Conservation (phyloP, 2,329 filamentous ascomycete genomes). For the Macrophomina phaseolina region DNA sequence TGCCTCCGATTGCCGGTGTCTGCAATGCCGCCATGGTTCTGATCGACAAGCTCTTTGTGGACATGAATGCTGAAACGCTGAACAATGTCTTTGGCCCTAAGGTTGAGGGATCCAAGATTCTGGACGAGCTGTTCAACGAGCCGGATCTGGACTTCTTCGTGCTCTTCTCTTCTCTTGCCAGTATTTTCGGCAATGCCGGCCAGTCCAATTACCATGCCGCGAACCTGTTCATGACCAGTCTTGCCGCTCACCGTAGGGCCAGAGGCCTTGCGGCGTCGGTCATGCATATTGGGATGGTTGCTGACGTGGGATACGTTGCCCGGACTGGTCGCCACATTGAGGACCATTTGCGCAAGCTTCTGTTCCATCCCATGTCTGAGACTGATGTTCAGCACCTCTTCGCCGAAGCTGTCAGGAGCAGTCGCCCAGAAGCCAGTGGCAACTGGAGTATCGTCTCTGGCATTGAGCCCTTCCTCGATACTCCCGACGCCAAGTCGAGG, state of each 20-base stretch:
- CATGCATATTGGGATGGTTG: conserved; percentile 20
- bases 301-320: conserved; percentile 30
- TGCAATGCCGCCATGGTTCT: conserved; percentile 35
- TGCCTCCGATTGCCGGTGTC: conserved; percentile 32
- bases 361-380: conserved; percentile 48
- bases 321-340: neutral
- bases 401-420: conserved; percentile 57
- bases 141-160: conserved; percentile 55
- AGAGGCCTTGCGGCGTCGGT: conserved; percentile 28
- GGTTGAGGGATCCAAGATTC: conserved; percentile 29
- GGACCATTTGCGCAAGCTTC: neutral
- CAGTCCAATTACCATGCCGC: conserved; percentile 61
- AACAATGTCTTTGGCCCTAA: conserved; percentile 31
- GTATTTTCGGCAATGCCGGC: conserved; percentile 57
- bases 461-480: neutral
- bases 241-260: conserved; percentile 27
- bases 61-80: conserved; percentile 27
- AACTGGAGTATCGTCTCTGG: conserved; percentile 2
- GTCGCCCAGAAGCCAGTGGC: neutral
- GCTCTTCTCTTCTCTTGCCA: conserved; percentile 56
- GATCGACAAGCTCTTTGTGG: conserved; percentile 29
- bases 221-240: conserved; percentile 54
- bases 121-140: conserved; percentile 31
- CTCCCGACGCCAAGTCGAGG: neutral
- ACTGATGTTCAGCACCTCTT: conserved; percentile 59